Conservation (phyloP, 163 green algal species). For the Scenedesmus sp. region DNA sequence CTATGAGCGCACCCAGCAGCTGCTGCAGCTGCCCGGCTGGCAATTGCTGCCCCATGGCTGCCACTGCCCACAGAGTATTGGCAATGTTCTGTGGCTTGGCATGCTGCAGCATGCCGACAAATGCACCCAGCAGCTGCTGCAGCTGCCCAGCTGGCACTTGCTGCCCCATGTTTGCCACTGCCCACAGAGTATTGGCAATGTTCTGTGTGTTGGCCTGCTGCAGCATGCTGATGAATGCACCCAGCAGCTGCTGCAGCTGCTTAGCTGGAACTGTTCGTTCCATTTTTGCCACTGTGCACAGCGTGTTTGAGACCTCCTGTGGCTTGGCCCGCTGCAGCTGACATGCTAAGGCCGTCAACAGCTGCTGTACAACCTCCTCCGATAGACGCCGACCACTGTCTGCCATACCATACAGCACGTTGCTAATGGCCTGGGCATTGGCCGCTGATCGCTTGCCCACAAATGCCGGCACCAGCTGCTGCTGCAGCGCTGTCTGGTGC, state of each 20-base stretch:
- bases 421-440: background rate
- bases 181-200: background rate
- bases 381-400: background rate
- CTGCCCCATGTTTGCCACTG: background rate
- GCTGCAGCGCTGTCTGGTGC: background rate
- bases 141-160: background rate
- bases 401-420: background rate
- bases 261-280: background rate
- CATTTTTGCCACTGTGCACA: background rate
- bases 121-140: background rate
- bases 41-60: background rate
- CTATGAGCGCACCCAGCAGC: background rate
- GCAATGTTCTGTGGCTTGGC: background rate
- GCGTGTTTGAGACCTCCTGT: conserved; percentile 8
- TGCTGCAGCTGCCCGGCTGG: background rate
- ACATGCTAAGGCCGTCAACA: background rate
- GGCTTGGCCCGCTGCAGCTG: background rate
- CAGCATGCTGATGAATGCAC: background rate
- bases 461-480: background rate
- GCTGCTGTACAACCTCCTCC: background rate
- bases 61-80: background rate
- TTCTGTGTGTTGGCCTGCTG: background rate
- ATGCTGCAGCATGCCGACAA: background rate
- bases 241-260: background rate
- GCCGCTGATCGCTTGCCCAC: background rate